Conservation (phyloP, 306 rosid genomes). For the Leucaena leucocephala region DNA sequence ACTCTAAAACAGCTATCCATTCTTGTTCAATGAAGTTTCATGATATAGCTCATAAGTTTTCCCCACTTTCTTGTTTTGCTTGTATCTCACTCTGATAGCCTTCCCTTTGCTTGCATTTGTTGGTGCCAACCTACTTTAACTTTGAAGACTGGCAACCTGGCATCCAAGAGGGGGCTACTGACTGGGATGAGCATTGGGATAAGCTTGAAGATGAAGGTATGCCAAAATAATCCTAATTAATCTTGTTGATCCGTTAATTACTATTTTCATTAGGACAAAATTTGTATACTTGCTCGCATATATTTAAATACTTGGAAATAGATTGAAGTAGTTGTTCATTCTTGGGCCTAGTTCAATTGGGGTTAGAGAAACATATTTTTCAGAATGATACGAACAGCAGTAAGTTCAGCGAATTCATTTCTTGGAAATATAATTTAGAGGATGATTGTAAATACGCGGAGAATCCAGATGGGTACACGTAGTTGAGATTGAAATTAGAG, state of each 20-base stretch:
- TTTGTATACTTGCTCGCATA: not conserved
- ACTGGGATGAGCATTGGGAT: constrained; percentile 98
- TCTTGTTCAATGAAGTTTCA: not conserved
- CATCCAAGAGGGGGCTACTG: constrained; percentile 87
- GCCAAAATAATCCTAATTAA: constrained; percentile 27
- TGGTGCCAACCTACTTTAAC: constrained; percentile 32
- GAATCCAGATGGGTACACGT: not conserved
- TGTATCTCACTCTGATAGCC: not conserved
- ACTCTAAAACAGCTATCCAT: not conserved
- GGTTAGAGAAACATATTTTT: not conserved
- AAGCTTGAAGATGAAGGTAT: constrained; percentile 95
- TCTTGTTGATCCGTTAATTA: constrained; percentile 30
- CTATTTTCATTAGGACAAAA: not conserved
- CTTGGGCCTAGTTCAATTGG: not conserved
- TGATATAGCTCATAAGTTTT: not conserved
- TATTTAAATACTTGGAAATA: not conserved
- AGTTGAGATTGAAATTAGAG: not conserved
- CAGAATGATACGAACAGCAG: not conserved
- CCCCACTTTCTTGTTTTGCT: constrained; percentile 22
- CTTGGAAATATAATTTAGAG: not conserved
- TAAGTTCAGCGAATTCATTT: not conserved
- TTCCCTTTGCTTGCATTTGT: constrained; percentile 21
- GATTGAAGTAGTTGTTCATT: not conserved
- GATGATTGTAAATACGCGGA: not conserved
- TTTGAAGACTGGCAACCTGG: constrained; percentile 94